These are phyloP conservation scores for Yarrowia galli DNA, from an alignment of 1,139 yeast species.

Conservation along the genomic window DNA sequence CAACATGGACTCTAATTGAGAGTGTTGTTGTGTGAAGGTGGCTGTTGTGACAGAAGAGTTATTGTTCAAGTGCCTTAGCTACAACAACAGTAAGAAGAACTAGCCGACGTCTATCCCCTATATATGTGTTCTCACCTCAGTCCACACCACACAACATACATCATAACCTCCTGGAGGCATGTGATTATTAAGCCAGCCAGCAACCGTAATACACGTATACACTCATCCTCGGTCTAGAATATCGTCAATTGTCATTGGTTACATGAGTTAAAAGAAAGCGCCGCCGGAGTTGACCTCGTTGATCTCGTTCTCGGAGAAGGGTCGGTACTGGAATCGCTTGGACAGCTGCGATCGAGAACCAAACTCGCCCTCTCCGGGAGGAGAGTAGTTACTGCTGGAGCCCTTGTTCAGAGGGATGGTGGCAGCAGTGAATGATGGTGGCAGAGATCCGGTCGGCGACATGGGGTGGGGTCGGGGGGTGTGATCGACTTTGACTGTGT, in stretches of 20 bases:
- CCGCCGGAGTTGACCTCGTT: conserved; percentile 38
- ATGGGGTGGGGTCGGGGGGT: conserved; percentile 57
- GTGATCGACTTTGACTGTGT: conserved; percentile 48
- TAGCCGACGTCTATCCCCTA: too few relatives aligned
- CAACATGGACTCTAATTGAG: background rate
- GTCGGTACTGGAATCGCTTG: conserved; percentile 58
- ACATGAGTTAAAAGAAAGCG: conserved; percentile 22
- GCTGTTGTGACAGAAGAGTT: too few relatives aligned
- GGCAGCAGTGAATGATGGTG: conserved; percentile 55
- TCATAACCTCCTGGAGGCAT: too few relatives aligned
- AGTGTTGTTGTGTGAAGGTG: too few relatives aligned
- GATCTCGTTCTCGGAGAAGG: conserved; percentile 30
- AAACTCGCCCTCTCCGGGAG: conserved; percentile 59
- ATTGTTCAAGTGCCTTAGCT: too few relatives aligned
- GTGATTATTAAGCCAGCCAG: too few relatives aligned
- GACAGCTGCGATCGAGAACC: conserved; percentile 73
- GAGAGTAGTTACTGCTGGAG: conserved; percentile 55
- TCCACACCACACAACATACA: too few relatives aligned
- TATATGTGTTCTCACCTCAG: too few relatives aligned
- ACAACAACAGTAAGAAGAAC: too few relatives aligned
- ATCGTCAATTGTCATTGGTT: conserved; percentile 23
- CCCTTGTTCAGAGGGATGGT: conserved; percentile 50
- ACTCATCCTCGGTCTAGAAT: too few relatives aligned
- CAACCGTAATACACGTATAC: too few relatives aligned
- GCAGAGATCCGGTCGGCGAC: conserved; percentile 57